A percentile compares a stretch with the other conserved stretches of the same genome.
Evolutionary conservation across 2,329 filamentous ascomycete genomes (phyloP).

Genomic region (Monascus ruber): DNA sequence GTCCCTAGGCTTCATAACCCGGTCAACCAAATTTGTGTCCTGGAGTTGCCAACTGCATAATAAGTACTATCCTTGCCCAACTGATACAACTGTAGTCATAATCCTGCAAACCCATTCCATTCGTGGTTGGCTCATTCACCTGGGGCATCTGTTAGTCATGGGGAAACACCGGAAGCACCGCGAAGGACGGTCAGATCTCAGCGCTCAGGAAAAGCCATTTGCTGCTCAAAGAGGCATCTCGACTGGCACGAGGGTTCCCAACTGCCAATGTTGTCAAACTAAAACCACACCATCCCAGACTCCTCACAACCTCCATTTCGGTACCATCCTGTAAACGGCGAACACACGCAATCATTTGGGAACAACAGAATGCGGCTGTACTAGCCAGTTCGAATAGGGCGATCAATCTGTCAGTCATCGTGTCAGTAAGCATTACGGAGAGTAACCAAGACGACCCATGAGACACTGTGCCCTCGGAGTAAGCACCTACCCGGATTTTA

Average conservation of each 20-base stretch:
- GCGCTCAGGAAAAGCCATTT: conserved; percentile 81
- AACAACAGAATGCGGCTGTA: conserved; percentile 58
- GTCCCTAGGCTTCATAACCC: too few relatives aligned
- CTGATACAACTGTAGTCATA: too few relatives aligned
- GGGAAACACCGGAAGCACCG: too few relatives aligned
- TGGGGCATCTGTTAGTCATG: too few relatives aligned
- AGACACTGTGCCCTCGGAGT: too few relatives aligned
- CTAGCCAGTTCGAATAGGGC: conserved; percentile 81
- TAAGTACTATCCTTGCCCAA: too few relatives aligned
- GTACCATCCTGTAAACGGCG: conserved; percentile 56
- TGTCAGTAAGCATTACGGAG: not conserved
- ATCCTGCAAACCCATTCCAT: too few relatives aligned
- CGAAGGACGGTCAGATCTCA: conserved; percentile 44
- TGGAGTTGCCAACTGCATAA: too few relatives aligned
- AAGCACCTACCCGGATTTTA: conserved; percentile 70
- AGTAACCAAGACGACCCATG: not conserved
- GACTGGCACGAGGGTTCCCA: conserved; percentile 47
- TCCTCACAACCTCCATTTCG: conserved; percentile 58
- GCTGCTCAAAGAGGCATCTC: conserved; percentile 55
- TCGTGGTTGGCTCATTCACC: too few relatives aligned
- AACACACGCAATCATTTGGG: conserved; percentile 67
- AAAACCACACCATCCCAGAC: conserved; percentile 88
- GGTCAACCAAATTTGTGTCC: too few relatives aligned
- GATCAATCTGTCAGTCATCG: conserved; percentile 52
- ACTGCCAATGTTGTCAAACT: conserved; percentile 67